Evolutionary conservation across 306 rosid genomes (phyloP), one percentile per base, ranked within the genome.

Genomic region (cucumber (Cucumis sativus)): DNA sequence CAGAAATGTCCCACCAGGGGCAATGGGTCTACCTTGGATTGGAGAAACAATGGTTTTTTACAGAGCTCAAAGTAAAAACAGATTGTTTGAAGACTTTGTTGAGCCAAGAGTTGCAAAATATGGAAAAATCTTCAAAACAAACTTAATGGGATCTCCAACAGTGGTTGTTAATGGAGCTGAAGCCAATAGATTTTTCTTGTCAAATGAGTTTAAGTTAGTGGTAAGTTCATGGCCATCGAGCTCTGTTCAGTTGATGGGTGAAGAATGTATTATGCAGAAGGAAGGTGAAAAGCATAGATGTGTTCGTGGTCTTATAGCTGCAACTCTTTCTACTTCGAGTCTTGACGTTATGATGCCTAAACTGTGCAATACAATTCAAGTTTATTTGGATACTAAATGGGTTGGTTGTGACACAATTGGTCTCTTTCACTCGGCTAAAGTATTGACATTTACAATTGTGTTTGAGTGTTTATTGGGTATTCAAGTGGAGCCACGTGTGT

Each of bases 181-280:
- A 43, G 97, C 91, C 23, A 93, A 93, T 11, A 86, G 77, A 5
- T 93, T 88, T 54, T 40, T 93, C 54, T 14, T 91, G 65, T 88
- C 94, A 4, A 91, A 88, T 73, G 97, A 93, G 88, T 93, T 93
- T 82, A 91, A 93, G 87, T 77, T 88, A 78, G 98, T 91, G 77
- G 84, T 88, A 73, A 91, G 97, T 79, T 89, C 97, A 18, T 91
- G 96, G 98, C 98, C 98, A 69, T 85, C 94, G 15, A 73, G 91
- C 7, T 83, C 92, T 11, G 93, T 93, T 78, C 88, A 93, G 85
- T 91, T 91, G 80, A 91, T 93, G 98, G 98, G 97, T 61, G 84
- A 66, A 51, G 82, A 91, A 81, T 91, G 90, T 1, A 91, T 91
- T 74, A 91, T 93, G 96, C 89, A 88, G 80, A 90, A 88, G 65